Evolutionary conservation across 2,329 filamentous ascomycete genomes (phyloP).

Genomic region (Malbranchea zuffiana): DNA sequence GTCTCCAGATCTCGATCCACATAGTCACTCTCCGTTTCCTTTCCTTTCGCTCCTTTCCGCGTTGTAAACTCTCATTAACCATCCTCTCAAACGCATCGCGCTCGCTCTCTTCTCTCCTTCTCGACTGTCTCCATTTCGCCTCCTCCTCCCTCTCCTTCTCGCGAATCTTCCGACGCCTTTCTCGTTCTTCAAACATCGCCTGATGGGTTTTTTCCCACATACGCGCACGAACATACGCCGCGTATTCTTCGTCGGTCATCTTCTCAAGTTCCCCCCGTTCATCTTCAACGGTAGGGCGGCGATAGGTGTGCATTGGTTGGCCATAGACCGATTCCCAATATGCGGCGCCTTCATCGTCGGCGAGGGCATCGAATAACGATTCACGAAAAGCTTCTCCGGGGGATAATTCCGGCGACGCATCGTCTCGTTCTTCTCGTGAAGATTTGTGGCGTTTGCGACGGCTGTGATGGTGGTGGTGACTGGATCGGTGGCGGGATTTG

Average conservation of each 20-base stretch:
- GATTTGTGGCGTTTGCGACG: conserved; percentile 22
- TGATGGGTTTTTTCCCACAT: conserved; percentile 97
- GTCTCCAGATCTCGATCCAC: conserved; percentile 52
- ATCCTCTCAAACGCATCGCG: conserved; percentile 44
- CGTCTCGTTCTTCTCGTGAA: conserved; percentile 8
- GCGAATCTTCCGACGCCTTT: conserved; percentile 46
- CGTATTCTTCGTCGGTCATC: conserved; percentile 92
- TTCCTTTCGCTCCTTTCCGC: conserved; percentile 53
- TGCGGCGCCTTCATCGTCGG: conserved; percentile 86
- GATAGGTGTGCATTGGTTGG: conserved; percentile 79
- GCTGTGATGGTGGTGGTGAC: conserved; percentile 17
- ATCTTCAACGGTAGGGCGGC: conserved; percentile 41
- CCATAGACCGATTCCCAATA: conserved; percentile 98
- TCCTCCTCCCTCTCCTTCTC: conserved; percentile 38
- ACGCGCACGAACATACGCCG: conserved; percentile 65
- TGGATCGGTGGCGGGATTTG: conserved; percentile 16
- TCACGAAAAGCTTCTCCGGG: conserved; percentile 74
- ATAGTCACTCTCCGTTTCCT: conserved; percentile 32
- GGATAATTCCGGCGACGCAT: conserved; percentile 37
- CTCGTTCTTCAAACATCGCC: conserved; percentile 66
- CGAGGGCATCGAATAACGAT: conserved; percentile 91
- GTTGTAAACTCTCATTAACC: conserved; percentile 58
- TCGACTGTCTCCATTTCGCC: conserved; percentile 18
- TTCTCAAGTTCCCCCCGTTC: conserved; percentile 53
- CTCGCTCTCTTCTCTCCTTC: conserved; percentile 24